phyloP scores from a whole-genome alignment of 2,329 filamentous ascomycete genomes.

The Furcasterigmium sp. region DNA sequence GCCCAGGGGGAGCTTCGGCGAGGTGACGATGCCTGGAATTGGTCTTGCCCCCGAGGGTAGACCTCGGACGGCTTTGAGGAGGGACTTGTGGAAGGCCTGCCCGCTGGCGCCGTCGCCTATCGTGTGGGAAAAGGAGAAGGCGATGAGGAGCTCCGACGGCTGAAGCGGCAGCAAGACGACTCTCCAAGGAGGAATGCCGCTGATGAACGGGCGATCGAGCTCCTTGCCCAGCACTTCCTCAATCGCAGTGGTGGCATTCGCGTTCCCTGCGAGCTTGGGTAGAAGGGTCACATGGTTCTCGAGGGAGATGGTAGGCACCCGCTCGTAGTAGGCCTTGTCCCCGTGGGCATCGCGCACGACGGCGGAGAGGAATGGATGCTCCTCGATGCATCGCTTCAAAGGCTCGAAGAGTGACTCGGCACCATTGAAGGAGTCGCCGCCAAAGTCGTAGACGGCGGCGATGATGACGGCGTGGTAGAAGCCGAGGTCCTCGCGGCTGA shows the following conservation, averaged over 20 bases:
- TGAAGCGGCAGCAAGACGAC: constrained; percentile 28
- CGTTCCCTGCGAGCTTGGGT: constrained; percentile 4
- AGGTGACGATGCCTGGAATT: constrained; percentile 1
- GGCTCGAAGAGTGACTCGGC: constrained; percentile 19
- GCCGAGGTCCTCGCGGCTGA: constrained; percentile 31
- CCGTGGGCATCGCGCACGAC: constrained; percentile 26
- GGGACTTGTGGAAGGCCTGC: constrained; percentile 32
- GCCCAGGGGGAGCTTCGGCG: constrained; percentile 17
- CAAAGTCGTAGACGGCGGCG: constrained; percentile 25
- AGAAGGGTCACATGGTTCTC: constrained; percentile 30
- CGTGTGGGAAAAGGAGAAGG: constrained; percentile 36
- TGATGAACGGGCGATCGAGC: constrained; percentile 25
- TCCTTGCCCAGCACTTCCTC: constrained; percentile 19
- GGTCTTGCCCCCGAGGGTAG: too few species aligned
- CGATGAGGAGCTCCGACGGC: constrained; percentile 21
- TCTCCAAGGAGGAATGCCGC: constrained; percentile 32
- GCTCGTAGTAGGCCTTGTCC: constrained; percentile 27
- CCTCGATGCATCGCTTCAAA: constrained; percentile 28
- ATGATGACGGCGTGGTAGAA: constrained; percentile 33
- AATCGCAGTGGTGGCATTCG: constrained; percentile 8
- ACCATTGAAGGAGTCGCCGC: constrained; percentile 9
- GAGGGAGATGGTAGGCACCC: constrained; percentile 25
- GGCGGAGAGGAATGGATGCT: constrained; percentile 30
- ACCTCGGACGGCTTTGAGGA: constrained; percentile 20
- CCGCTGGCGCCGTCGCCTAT: constrained; percentile 37